These are phyloP conservation scores for Monosporascus sp. DNA, from an alignment of 2,329 filamentous ascomycete genomes.

Conservation along the genomic window DNA sequence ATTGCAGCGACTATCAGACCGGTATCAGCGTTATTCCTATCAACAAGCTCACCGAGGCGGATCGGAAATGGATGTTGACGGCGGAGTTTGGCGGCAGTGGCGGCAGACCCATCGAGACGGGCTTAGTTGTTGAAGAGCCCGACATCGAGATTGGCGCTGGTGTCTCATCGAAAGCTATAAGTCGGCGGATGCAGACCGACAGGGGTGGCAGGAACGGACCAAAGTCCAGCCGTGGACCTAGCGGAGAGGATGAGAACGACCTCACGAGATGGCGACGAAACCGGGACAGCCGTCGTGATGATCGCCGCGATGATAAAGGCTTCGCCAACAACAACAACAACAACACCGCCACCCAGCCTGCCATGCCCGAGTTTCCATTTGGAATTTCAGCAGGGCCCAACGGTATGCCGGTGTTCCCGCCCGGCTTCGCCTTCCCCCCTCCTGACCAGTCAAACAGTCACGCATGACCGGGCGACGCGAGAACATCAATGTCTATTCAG, in stretches of 20 bases:
- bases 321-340: constrained; percentile 14
- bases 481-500: neutral
- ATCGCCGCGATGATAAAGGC: constrained; percentile 19
- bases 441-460: constrained; percentile 18
- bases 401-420: constrained; percentile 45
- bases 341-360: constrained; percentile 16
- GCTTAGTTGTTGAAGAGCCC: constrained; percentile 90
- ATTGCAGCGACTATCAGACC: constrained; percentile 92
- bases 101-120: constrained; percentile 70
- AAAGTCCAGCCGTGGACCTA: constrained; percentile 50
- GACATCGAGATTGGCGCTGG: constrained; percentile 98
- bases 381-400: constrained; percentile 40
- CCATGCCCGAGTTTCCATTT: constrained; percentile 35
- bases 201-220: constrained; percentile 60
- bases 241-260: constrained; percentile 22
- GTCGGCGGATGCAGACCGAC: constrained; percentile 64
- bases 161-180: constrained; percentile 87
- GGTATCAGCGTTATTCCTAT: constrained; percentile 94
- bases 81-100: constrained; percentile 92
- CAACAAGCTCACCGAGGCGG: constrained; percentile 85
- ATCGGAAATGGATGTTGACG: constrained; percentile 94
- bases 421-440: constrained; percentile 37
- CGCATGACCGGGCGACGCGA: neutral
- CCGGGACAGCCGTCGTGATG: constrained; percentile 14
- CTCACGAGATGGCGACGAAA: constrained; percentile 24